These are phyloP conservation scores for Dryadomyces quercus-mongolicae DNA, from an alignment of 2,329 filamentous ascomycete species.

Conservation along the genomic window DNA sequence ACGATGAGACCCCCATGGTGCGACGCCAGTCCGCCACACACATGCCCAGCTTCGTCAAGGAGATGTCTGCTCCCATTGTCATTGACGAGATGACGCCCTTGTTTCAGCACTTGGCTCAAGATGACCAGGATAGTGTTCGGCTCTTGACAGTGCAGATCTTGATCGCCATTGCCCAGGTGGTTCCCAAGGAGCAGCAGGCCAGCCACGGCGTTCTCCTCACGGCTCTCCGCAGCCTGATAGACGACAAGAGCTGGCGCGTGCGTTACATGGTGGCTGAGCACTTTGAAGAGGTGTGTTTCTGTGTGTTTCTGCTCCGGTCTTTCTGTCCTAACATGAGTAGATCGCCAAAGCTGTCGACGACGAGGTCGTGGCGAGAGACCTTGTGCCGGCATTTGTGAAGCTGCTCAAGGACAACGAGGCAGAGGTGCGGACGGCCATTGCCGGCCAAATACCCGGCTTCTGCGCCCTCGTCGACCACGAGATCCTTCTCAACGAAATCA, in stretches of 20 bases:
- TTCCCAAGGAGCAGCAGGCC: slow-evolving; percentile 95
- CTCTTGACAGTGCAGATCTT: slow-evolving; percentile 92
- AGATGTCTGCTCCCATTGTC: slow-evolving; percentile 82
- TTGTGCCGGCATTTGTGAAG: slow-evolving; percentile 95
- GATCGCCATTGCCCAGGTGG: slow-evolving; percentile 90
- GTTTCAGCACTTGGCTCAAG: slow-evolving; percentile 90
- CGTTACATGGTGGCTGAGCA: slow-evolving; percentile 98
- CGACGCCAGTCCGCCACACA: slow-evolving; percentile 93
- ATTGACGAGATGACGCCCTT: slow-evolving; percentile 98
- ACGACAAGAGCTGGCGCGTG: slow-evolving; percentile 99
- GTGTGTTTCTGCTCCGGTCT: not conserved
- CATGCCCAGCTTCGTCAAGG: slow-evolving; percentile 93
- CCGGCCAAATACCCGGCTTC: slow-evolving; percentile 96
- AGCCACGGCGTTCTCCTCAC: slow-evolving; percentile 90
- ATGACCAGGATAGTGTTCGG: slow-evolving; percentile 96
- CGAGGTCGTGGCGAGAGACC: slow-evolving; percentile 84
- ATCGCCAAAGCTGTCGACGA: slow-evolving; percentile 98
- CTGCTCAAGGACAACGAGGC: slow-evolving; percentile 96
- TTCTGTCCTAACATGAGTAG: slow-evolving; percentile 29
- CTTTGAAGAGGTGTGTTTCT: slow-evolving; percentile 71
- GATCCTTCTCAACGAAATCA: slow-evolving; percentile 86
- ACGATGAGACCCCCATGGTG: slow-evolving; percentile 99
- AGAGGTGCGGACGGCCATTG: slow-evolving; percentile 92
- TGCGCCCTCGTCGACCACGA: slow-evolving; percentile 79
- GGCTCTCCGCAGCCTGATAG: slow-evolving; percentile 83